phyloP scores from a whole-genome alignment of 306 rosid species.

The Vigna unguiculata region DNA sequence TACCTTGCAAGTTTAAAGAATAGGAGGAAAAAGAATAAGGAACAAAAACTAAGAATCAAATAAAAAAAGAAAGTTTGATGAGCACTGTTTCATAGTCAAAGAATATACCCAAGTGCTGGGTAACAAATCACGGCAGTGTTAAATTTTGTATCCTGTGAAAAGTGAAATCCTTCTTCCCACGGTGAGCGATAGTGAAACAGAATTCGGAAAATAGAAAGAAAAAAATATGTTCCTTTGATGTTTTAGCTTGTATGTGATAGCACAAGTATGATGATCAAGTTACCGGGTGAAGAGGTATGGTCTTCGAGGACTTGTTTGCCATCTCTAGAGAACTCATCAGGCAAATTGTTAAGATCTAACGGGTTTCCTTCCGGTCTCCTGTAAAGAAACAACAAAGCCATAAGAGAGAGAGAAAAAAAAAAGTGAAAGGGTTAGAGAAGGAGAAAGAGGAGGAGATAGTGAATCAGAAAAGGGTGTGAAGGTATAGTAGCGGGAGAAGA shows the following conservation, averaged over 20 bases:
- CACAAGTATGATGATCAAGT: constrained; percentile 5
- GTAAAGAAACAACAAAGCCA: constrained; percentile 46
- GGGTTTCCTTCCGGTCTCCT: constrained; percentile 89
- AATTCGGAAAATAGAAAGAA: neutral
- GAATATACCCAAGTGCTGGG: constrained; percentile 15
- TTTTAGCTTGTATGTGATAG: neutral
- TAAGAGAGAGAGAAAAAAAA: constrained; percentile 10
- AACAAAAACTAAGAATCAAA: neutral
- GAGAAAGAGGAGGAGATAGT: constrained; percentile 30
- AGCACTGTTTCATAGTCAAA: constrained; percentile 41
- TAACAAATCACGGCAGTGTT: constrained; percentile 22
- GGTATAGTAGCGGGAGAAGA: constrained; percentile 56
- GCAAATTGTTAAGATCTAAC: constrained; percentile 92
- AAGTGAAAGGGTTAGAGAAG: neutral
- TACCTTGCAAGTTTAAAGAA: neutral
- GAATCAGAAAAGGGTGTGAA: constrained; percentile 26
- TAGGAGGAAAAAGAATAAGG: neutral
- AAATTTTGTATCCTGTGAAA: constrained; percentile 40
- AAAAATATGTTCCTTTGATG: constrained; percentile 12
- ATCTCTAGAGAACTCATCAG: constrained; percentile 71
- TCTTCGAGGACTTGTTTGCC: constrained; percentile 70
- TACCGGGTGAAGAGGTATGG: constrained; percentile 57
- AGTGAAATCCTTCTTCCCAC: constrained; percentile 17
- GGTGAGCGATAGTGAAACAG: constrained; percentile 11
- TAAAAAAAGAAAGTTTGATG: neutral